phyloP scores from a whole-genome alignment of 495 filamentous ascomycete genomes.

The Copromyces sp. region DNA sequence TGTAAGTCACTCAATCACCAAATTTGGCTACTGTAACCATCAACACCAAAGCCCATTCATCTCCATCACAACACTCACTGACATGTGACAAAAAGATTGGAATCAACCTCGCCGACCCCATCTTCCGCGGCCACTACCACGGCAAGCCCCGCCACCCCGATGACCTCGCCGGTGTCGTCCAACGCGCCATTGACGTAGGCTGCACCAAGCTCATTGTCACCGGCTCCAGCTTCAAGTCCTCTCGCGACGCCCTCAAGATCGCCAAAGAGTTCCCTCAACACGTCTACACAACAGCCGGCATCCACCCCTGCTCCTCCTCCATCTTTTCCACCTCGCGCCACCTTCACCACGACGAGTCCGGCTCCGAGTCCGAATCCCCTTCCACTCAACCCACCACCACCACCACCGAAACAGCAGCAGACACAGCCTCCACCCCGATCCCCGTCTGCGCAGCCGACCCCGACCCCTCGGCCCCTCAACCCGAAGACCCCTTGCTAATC shows the following conservation, averaged over 20 bases:
- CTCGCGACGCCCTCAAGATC: slow-evolving; percentile 61
- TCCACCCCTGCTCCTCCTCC: slow-evolving; percentile 77
- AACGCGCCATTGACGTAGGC: slow-evolving; percentile 63
- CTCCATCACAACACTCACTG: background rate
- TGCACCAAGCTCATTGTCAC: slow-evolving; percentile 88
- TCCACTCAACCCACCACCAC: too few species aligned
- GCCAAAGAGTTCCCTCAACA: slow-evolving; percentile 48
- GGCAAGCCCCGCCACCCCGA: slow-evolving; percentile 69
- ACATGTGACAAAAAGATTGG: slow-evolving; percentile 49
- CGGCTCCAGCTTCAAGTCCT: slow-evolving; percentile 77
- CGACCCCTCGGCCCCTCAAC: slow-evolving; percentile 28
- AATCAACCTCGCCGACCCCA: slow-evolving; percentile 86
- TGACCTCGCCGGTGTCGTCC: slow-evolving; percentile 67
- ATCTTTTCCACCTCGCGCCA: slow-evolving; percentile 53
- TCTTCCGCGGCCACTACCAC: slow-evolving; percentile 77
- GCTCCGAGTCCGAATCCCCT: slow-evolving; percentile 16
- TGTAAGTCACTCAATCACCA: slow-evolving; percentile 32
- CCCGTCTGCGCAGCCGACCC: slow-evolving; percentile 25
- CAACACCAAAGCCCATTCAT: background rate
- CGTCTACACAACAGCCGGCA: slow-evolving; percentile 81
- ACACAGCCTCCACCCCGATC: slow-evolving; percentile 15
- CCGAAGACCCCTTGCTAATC: slow-evolving; percentile 27
- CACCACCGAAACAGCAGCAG: slow-evolving; percentile 17
- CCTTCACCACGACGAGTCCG: slow-evolving; percentile 35
- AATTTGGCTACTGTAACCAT: background rate